Evolutionary conservation across 2,329 filamentous ascomycete species (phyloP), one percentile per base, ranked within the genome.

Genomic region (Dactylella cylindrospora): DNA sequence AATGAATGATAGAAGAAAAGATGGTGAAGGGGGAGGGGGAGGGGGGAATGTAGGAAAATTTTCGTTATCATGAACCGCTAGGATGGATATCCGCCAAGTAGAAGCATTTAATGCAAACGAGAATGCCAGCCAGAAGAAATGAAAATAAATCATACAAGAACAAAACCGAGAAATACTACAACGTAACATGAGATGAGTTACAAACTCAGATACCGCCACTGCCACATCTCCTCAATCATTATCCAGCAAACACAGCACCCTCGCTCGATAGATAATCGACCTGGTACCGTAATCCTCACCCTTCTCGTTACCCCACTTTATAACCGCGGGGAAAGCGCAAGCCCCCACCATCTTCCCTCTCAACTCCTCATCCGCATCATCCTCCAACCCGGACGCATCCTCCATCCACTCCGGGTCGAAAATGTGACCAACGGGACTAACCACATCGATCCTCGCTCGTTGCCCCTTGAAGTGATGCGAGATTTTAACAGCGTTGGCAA

Each of bases 331-430:
- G 28, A 64, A 64, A 2, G 59, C 38, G 29, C 50, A 55, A 4
- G 59, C 59, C n/a, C 59, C 59, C 4, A 64, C 57, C 59, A 64
- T 64, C 45, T 64, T 64, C 1, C 59, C 59, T 15, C 59, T 44
- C 44, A 64, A 19, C 5, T 64, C 59, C 15, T 55, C 50, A 31
- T 64, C 59, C 1, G 52, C 59, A 28, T 64, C 59, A 19, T 64
- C 59, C 31, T 64, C 59, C 19, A 64, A 20, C 3, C 59, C 59
- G 0, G 32, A 41, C 8, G 59, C 59, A 23, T 64, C 59, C n/a
- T 64, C 59, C 59, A 64, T 64, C 59, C 59, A 64, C 17, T 64
- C 59, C 15, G 59, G 52, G 15, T 64, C 59, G 25, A 64, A 64
- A 2, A 64, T 52, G 31, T 64, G 44, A 3, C 46, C 46, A 2